Base-by-base conservation (phyloP, 2,329 filamentous ascomycete genomes). In the Phaeosphaeriaceae sp. region DNA sequence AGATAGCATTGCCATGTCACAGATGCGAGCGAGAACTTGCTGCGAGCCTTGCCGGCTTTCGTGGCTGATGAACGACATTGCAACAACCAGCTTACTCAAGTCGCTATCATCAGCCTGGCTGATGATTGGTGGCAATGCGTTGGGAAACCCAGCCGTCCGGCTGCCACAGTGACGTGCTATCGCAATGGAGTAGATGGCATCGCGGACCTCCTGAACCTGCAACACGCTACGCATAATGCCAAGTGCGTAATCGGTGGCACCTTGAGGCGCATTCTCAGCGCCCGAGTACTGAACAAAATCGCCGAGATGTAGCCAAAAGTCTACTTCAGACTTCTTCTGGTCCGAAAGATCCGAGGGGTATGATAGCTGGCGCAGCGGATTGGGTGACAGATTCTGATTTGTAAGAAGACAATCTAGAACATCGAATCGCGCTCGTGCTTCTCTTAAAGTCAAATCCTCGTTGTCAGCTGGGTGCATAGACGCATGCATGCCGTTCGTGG, bases 121-220 rank as follows among this genome's bases (percentile, higher is more conserved):
- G 28, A 62, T 48, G 0, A 58, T 34, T 1, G 54, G 37, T 6
- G 72, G 69, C 3, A 77, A 54, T 17, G 72, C 67, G 43, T 76
- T 75, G 7, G 76, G 73, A 56, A 78, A 79, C 20, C 76, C 75
- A 13, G 74, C 69, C 51, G 76, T 67, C 12, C 85, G 83, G 26
- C 86, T 85, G 37, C 88, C 86, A 41, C 92, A 80, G 54, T 92
- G 85, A 20, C 91, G 86, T 13, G 89, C 86, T 46, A 96, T 84
- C 7, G 89, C 90, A 58, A 96, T 87, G 0, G 90, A 94, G 74
- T 96, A 96, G 48, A 97, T 83, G 15, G 96, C 87, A 69, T 97
- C 92, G 44, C 92, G 86, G 64, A 93, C 94, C 75, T 97, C 92
- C 18, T 87, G 83, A 39, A 88, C 88, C 60, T 91, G 88, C 11